These are phyloP conservation scores for Yamadazyma kanchanaburiensis DNA, from an alignment of 1,139 yeast species.

Conservation along the genomic window DNA sequence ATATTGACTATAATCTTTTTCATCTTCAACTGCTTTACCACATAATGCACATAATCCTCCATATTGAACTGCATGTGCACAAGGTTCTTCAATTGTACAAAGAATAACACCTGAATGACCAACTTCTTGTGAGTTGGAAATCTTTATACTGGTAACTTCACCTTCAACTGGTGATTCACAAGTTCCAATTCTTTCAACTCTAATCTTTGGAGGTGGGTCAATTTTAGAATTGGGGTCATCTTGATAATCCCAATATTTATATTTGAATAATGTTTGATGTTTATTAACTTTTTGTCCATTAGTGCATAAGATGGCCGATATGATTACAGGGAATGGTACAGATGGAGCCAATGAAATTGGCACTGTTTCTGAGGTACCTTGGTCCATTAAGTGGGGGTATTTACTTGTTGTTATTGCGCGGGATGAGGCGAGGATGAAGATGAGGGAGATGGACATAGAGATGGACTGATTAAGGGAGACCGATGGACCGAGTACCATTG, in stretches of 20 bases:
- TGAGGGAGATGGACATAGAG: no score
- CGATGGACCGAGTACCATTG: no score
- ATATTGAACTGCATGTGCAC: conserved; percentile 92
- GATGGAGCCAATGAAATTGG: conserved; percentile 48
- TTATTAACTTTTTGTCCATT: conserved; percentile 47
- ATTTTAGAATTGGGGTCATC: conserved; percentile 53
- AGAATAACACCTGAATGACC: conserved; percentile 47
- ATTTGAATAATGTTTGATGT: conserved; percentile 56
- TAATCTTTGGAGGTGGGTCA: conserved; percentile 40
- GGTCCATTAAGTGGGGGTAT: no score
- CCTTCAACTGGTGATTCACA: conserved; percentile 89
- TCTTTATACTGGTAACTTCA: conserved; percentile 45
- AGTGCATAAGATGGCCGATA: conserved; percentile 46
- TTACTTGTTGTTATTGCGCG: no score
- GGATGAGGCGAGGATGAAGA: no score
- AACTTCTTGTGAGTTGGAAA: conserved; percentile 60
- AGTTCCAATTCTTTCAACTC: conserved; percentile 62
- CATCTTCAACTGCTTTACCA: conserved; percentile 81
- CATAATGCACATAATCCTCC: conserved; percentile 96
- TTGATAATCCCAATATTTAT: conserved; percentile 66
- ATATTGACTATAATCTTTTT: conserved; percentile 74
- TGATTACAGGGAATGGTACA: conserved; percentile 67
- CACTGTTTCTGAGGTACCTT: conserved; percentile 12
- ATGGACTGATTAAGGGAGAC: no score
- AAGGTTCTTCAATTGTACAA: conserved; percentile 69